phyloP scores from a whole-genome alignment of 139 green algal species.

The Volvox reticuliferus region DNA sequence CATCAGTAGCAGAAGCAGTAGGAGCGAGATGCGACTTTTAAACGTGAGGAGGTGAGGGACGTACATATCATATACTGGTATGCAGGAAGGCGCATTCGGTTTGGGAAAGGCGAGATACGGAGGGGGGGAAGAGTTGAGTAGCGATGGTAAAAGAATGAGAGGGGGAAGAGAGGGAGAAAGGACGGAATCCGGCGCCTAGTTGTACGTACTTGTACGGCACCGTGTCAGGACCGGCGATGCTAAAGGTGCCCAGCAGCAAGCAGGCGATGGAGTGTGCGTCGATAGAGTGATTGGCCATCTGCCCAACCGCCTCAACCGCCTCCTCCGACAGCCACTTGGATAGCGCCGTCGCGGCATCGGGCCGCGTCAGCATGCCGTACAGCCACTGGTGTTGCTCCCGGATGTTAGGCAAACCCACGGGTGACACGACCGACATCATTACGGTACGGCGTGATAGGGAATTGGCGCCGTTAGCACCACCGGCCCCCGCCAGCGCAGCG shows the following conservation, averaged over 20 bases:
- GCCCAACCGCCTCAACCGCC: conserved; percentile 44
- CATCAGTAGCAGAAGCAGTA: too few species aligned
- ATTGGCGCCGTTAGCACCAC: background rate
- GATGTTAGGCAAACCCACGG: conserved; percentile 1
- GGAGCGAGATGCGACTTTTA: too few species aligned
- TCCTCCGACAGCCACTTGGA: conserved; percentile 35
- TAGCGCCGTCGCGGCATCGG: conserved; percentile 43
- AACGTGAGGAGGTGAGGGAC: too few species aligned
- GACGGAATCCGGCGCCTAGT: too few species aligned
- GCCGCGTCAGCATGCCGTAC: conserved; percentile 28
- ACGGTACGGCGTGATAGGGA: background rate
- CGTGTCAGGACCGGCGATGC: conserved; percentile 14
- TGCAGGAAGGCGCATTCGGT: too few species aligned
- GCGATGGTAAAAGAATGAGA: too few species aligned
- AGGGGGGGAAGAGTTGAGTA: too few species aligned
- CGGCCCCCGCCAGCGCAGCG: background rate
- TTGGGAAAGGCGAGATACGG: too few species aligned
- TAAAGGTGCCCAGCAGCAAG: conserved; percentile 52
- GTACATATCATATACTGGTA: too few species aligned
- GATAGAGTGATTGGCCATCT: conserved; percentile 54
- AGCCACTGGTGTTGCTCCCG: conserved; percentile 52
- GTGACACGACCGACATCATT: background rate
- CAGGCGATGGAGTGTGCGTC: conserved; percentile 52
- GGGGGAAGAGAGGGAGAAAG: too few species aligned
- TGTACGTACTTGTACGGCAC: conserved; percentile 42